Evolutionary conservation across 164 flowering plant genomes (phyloP).

Genomic region (Annona cherimola): DNA sequence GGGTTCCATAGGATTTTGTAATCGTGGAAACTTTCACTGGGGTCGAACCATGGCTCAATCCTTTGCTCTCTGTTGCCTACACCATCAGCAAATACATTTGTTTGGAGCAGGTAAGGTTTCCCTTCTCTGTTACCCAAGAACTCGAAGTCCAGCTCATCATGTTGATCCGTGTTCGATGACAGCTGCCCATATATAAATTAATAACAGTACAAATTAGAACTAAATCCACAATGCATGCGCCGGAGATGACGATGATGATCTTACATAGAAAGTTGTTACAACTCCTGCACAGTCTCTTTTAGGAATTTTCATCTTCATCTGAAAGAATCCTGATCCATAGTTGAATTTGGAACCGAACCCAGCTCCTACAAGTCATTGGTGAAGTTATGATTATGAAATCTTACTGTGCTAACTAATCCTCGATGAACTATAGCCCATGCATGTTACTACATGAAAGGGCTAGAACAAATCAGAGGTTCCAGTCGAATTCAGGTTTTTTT

Average conservation of each 20-base stretch:
- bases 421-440: not conserved
- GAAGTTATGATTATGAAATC: not conserved
- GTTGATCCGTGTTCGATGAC: slow-evolving; percentile 26
- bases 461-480: no score
- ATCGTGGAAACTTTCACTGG: slow-evolving; percentile 43
- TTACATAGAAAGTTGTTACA: slow-evolving; percentile 62
- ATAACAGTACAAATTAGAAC: not conserved
- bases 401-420: not conserved
- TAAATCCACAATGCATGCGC: not conserved
- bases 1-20: slow-evolving; percentile 68
- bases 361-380: slow-evolving; percentile 30
- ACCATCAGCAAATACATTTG: slow-evolving; percentile 58
- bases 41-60: slow-evolving; percentile 60
- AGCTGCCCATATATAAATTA: slow-evolving; percentile 35
- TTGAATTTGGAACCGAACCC: slow-evolving; percentile 46
- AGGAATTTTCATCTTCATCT: slow-evolving; percentile 49
- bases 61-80: slow-evolving; percentile 57
- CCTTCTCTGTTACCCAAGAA: slow-evolving; percentile 67
- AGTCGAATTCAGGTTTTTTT: no score
- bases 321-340: slow-evolving; percentile 51
- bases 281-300: slow-evolving; percentile 42
- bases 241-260: not conserved
- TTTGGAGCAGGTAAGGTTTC: slow-evolving; percentile 47
- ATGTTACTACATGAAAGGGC: no score
- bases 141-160: slow-evolving; percentile 78